phyloP scores from a whole-genome alignment of 805 yeast genomes.

The Kurtzmaniella fragi region DNA sequence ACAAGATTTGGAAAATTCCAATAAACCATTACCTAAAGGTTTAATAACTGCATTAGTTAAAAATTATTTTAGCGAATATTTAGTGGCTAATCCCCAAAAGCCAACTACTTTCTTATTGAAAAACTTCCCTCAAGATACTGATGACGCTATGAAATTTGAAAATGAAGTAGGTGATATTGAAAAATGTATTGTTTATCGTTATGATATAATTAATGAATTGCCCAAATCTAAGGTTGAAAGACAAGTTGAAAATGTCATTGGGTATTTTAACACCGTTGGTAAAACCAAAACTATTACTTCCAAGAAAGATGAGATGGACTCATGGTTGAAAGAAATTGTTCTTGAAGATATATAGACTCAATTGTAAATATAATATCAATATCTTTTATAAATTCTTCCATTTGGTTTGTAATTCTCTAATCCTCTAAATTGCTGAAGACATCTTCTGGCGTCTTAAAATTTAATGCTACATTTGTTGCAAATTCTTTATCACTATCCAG shows the following conservation, averaged over 20 bases:
- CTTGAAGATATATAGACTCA: constrained; percentile 12
- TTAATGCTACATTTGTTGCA: constrained; percentile 53
- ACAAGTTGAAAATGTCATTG: constrained; percentile 43
- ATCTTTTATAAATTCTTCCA: not conserved
- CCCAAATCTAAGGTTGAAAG: constrained; percentile 18
- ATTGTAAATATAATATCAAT: not conserved
- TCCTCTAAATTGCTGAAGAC: constrained; percentile 27
- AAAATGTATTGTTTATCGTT: constrained; percentile 32
- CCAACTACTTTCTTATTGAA: constrained; percentile 44
- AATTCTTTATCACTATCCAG: constrained; percentile 74
- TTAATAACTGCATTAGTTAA: constrained; percentile 47
- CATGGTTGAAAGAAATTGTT: constrained; percentile 14
- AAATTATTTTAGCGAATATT: constrained; percentile 33
- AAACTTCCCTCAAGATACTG: constrained; percentile 57
- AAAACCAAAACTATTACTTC: constrained; percentile 28
- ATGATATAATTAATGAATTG: constrained; percentile 22
- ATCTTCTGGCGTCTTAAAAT: constrained; percentile 71
- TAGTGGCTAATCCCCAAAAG: constrained; percentile 13
- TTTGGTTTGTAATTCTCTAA: not conserved
- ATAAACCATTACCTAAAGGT: constrained; percentile 37
- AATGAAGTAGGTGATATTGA: constrained; percentile 54
- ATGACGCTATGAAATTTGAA: constrained; percentile 69
- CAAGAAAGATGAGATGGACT: constrained; percentile 17
- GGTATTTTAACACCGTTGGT: constrained; percentile 63
- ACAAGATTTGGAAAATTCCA: constrained; percentile 31